Evolutionary conservation across 2,329 filamentous ascomycete species (phyloP).

Genomic region (Claviceps cyperi): DNA sequence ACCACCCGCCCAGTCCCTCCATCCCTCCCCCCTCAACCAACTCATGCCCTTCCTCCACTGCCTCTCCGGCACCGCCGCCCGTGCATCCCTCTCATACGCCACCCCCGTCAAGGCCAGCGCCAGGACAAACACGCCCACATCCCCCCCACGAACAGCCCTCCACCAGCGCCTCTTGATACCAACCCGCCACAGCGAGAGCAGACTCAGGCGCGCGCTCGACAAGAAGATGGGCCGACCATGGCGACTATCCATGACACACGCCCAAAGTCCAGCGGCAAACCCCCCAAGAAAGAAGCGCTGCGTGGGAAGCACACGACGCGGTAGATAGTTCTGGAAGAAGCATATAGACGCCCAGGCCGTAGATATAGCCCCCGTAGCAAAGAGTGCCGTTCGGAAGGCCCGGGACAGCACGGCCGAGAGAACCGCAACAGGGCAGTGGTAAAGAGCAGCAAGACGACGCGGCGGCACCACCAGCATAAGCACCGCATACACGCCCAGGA

Average conservation of each 20-base stretch:
- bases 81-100: conserved; percentile 59
- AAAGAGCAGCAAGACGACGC: conserved; percentile 49
- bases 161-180: conserved; percentile 85
- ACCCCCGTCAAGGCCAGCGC: conserved; percentile 66
- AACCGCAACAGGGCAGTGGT: conserved; percentile 53
- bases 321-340: conserved; percentile 69
- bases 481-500: conserved; percentile 58
- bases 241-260: conserved; percentile 51
- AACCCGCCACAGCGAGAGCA: conserved; percentile 83
- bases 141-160: conserved; percentile 67
- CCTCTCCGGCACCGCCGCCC: conserved; percentile 46
- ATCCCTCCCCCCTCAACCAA: conserved; percentile 63
- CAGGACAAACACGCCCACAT: conserved; percentile 69
- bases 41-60: conserved; percentile 58
- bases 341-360: conserved; percentile 83
- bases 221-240: conserved; percentile 57
- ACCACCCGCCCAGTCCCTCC: conserved; percentile 48
- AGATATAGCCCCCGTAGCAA: conserved; percentile 65
- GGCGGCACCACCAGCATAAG: conserved; percentile 44
- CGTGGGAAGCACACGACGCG: conserved; percentile 58
- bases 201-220: conserved; percentile 61
- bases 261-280: conserved; percentile 73
- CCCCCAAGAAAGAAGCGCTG: conserved; percentile 86
- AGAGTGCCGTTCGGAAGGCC: conserved; percentile 61
- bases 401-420: conserved; percentile 51